Conservation (phyloP, 495 filamentous ascomycete genomes). For the Hypoxylon crocopeplum region DNA sequence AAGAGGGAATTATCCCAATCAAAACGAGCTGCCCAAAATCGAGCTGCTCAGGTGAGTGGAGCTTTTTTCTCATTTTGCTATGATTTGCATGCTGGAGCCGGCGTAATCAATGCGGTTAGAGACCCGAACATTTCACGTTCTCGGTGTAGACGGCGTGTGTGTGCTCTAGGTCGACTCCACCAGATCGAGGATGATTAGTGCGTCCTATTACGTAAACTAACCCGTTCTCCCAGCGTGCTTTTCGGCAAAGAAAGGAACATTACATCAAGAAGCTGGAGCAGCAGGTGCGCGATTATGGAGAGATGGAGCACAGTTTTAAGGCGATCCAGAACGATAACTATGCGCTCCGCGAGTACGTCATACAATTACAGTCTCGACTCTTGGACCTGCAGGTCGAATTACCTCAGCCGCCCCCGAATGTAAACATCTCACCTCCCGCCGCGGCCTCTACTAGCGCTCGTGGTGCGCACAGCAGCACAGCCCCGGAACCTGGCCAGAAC, state of each 20-base stretch:
- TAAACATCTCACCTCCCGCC: conserved; percentile 54
- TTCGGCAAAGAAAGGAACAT: conserved; percentile 95
- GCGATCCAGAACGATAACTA: conserved; percentile 85
- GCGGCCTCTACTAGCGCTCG: conserved; percentile 52
- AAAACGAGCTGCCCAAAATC: conserved; percentile 95
- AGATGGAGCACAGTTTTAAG: conserved; percentile 74
- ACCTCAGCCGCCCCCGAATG: conserved; percentile 74
- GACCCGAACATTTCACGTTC: conserved; percentile 4
- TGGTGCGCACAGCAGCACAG: conserved; percentile 30
- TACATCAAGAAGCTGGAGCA: conserved; percentile 98
- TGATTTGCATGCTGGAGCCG: conserved; percentile 23
- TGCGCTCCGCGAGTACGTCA: conserved; percentile 86
- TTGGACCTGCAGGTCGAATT: conserved; percentile 83
- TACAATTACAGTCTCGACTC: conserved; percentile 86
- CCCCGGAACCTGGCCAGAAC: conserved; percentile 20
- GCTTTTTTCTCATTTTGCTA: not conserved
- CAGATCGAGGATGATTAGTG: conserved; percentile 2
- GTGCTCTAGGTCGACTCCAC: conserved; percentile 15
- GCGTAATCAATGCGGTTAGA: conserved; percentile 19
- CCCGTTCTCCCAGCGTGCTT: conserved; percentile 72
- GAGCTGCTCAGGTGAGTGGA: conserved; percentile 85
- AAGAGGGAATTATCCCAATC: conserved; percentile 93
- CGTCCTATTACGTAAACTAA: conserved; percentile 39
- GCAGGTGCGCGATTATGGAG: conserved; percentile 77
- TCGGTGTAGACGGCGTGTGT: conserved; percentile 16